phyloP scores from a whole-genome alignment of 768 basidiomycete genomes.

The Imleria badia region DNA sequence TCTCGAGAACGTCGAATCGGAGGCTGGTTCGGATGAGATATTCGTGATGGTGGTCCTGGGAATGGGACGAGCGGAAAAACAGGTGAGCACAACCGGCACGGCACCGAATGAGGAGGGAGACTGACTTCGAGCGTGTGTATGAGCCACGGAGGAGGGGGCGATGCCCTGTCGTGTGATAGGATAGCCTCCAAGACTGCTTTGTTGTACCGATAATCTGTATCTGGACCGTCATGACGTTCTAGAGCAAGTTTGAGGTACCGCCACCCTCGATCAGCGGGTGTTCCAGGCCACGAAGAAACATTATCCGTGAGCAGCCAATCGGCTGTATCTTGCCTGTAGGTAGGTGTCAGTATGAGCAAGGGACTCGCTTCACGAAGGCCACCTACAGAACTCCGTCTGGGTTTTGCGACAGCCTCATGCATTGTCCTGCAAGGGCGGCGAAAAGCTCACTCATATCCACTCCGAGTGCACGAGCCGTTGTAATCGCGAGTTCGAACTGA shows the following conservation, averaged over 20 bases:
- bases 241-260: slow-evolving; percentile 81
- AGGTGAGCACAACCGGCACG: background rate
- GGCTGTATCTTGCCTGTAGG: slow-evolving; percentile 60
- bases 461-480: slow-evolving; percentile 68
- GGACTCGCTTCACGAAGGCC: background rate
- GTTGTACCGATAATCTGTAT: slow-evolving; percentile 73
- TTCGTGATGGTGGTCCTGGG: slow-evolving; percentile 69
- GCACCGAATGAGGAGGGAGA: background rate
- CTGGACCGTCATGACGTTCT: slow-evolving; percentile 69
- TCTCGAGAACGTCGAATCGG: slow-evolving; percentile 74
- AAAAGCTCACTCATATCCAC: slow-evolving; percentile 91
- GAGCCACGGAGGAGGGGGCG: slow-evolving; percentile 80
- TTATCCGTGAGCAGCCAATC: slow-evolving; percentile 86
- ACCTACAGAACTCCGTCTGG: slow-evolving; percentile 60
- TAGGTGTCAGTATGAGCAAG: slow-evolving; percentile 3
- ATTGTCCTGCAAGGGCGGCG: slow-evolving; percentile 70
- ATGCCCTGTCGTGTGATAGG: slow-evolving; percentile 58
- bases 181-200: slow-evolving; percentile 78
- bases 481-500: slow-evolving; percentile 76
- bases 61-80: background rate
- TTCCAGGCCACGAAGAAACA: slow-evolving; percentile 81
- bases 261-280: slow-evolving; percentile 80
- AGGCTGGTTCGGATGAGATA: slow-evolving; percentile 78
- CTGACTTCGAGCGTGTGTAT: slow-evolving; percentile 69
- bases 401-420: slow-evolving; percentile 69